Conservation (phyloP, 2,329 filamentous ascomycete species). For the Apiospora saccharicola region DNA sequence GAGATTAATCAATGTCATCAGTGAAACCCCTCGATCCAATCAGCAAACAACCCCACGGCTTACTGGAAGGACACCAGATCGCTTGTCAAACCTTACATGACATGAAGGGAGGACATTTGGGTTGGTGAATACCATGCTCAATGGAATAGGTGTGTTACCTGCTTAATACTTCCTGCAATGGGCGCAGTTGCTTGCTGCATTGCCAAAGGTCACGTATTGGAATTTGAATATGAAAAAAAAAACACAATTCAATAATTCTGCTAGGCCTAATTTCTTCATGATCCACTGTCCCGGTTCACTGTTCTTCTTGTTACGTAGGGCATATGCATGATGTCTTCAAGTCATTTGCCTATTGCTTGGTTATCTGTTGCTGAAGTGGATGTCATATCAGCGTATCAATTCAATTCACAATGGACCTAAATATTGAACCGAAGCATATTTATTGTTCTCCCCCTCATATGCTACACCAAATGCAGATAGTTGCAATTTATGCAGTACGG, state of each 20-base stretch:
- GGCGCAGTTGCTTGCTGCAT: not conserved
- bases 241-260: not conserved
- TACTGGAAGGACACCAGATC: not conserved
- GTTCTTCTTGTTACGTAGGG: not conserved
- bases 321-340: conserved; percentile 6
- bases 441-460: not conserved
- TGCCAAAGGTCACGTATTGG: not conserved
- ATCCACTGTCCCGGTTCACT: conserved; percentile 17
- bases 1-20: conserved; percentile 21
- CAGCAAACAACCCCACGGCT: conserved; percentile 4
- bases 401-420: not conserved
- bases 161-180: no score
- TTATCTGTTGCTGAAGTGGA: not conserved
- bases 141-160: conserved; percentile 2
- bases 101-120: not conserved
- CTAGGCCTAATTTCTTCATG: conserved; percentile 14
- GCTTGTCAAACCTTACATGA: conserved; percentile 8
- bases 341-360: conserved; percentile 4
- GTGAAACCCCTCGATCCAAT: conserved; percentile 12
- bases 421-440: not conserved
- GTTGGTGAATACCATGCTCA: conserved; percentile 2
- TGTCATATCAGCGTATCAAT: not conserved
- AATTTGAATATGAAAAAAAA: not conserved
- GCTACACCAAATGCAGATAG: not conserved
- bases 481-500: not conserved